These are phyloP conservation scores for Apiospora phragmitis DNA, from an alignment of 2,329 filamentous ascomycete species.

Conservation along the genomic window DNA sequence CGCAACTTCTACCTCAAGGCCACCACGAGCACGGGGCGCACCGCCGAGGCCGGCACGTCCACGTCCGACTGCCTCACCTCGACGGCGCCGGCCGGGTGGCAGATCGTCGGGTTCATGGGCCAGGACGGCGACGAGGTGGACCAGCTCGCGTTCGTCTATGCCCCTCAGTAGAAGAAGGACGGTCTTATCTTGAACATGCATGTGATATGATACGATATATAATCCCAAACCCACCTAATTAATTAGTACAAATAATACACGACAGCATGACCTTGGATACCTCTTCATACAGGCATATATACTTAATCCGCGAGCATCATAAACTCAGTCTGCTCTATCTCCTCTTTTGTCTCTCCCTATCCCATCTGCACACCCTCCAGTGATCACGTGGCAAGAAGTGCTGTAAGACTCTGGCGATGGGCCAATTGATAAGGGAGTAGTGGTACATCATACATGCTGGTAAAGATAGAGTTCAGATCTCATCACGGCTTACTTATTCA, in stretches of 20 bases:
- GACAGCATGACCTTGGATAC: neutral
- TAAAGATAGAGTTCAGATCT: neutral
- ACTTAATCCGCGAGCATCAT: neutral
- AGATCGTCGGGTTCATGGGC: constrained; percentile 54
- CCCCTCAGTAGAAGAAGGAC: constrained; percentile 35
- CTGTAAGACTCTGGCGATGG: neutral
- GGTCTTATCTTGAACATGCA: neutral
- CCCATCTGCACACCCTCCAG: neutral
- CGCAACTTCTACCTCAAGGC: constrained; percentile 57
- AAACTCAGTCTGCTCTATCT: too few relatives aligned
- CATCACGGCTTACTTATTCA: neutral
- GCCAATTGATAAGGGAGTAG: neutral
- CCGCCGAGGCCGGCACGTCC: constrained; percentile 42
- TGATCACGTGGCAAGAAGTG: neutral
- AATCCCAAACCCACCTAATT: neutral
- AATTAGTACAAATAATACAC: neutral
- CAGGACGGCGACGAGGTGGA: constrained; percentile 57
- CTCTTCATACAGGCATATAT: neutral
- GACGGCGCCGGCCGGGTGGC: constrained; percentile 48
- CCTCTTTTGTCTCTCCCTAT: neutral
- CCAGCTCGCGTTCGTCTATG: constrained; percentile 51
- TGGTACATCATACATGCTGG: neutral
- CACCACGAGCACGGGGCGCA: constrained; percentile 50
- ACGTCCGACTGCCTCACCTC: constrained; percentile 49
- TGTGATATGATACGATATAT: neutral